Evolutionary conservation across 768 basidiomycete species (phyloP), one percentile per base, ranked within the genome.

Genomic region (Mycena haematopus): DNA sequence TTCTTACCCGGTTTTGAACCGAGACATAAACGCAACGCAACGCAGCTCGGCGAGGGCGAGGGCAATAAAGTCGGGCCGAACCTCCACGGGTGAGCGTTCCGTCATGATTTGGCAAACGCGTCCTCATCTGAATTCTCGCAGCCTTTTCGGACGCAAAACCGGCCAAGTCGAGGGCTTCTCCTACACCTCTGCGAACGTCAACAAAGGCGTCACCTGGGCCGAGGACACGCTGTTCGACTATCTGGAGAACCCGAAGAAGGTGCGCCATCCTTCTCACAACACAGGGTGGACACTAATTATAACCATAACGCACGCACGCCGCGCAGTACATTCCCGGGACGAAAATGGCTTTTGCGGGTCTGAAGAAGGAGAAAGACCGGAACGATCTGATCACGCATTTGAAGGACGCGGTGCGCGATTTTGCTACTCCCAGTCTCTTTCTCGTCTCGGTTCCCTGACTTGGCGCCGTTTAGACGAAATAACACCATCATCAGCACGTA

Each of bases 331-430:
- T 96, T 68, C 93, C 93, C 40, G 95, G 96, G 51, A 97, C 96
- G 53, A 97, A 96, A 83, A 98, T 98, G 96, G 96, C 95, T 60
- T 98, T 97, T 70, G 95, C 95, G 68, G 96, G 96, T 72, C 80
- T 99, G 75, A 99, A 98, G 90, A 99, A 98, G 87, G 93, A 93
- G 11, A 94, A 95, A 85, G 96, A 98, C 77, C 89, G 96, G 80
- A 92, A 88, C 75, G 96, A 99, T 80, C 88, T 99, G 71, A 85
- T 98, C 72, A 87, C 95, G 61, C 87, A 82, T 75, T 82, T 96
- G 71, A 92, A 92, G 82, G 85, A 88, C 54, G 73, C 85, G 58
- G 92, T 92, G 72, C 65, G 90, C n/a, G 27, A 0, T 21, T 25
- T 36, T 15, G n/a, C n/a, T 36, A 31, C 9, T 36, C 3, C 2